These are phyloP conservation scores for Diatrype stigma DNA, from an alignment of 2,329 filamentous ascomycete species.

Conservation along the genomic window DNA sequence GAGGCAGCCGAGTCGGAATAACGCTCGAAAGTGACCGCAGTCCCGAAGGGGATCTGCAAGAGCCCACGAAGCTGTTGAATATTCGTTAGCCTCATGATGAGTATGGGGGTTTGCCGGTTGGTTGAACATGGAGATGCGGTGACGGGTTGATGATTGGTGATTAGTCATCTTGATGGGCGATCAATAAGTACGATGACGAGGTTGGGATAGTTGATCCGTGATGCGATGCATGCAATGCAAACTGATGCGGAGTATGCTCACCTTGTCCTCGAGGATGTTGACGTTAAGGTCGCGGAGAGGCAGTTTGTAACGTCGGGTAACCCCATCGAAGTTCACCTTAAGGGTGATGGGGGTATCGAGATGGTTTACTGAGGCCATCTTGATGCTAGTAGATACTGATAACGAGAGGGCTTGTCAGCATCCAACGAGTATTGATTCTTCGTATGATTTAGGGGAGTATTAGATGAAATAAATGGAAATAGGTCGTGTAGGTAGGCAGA, in stretches of 20 bases:
- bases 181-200: conserved; percentile 7
- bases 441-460: background rate
- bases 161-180: background rate
- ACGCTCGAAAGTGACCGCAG: conserved; percentile 72
- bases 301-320: conserved; percentile 80
- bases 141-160: conserved; percentile 8
- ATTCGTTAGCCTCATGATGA: background rate
- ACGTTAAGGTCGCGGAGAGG: conserved; percentile 79
- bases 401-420: background rate
- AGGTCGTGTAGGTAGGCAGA: background rate
- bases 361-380: conserved; percentile 33
- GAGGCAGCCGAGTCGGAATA: conserved; percentile 88
- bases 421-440: conserved; percentile 10
- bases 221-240: too few species aligned
- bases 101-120: background rate
- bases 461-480: background rate
- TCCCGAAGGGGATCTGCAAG: conserved; percentile 60
- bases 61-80: conserved; percentile 60
- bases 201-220: too few species aligned
- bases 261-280: conserved; percentile 73
- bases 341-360: conserved; percentile 76
- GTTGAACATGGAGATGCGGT: conserved; percentile 14
- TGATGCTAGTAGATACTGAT: conserved; percentile 7
- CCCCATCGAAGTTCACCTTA: conserved; percentile 76
- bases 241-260: conserved; percentile 45